Evolutionary conservation across 768 basidiomycete species (phyloP).

Genomic region (Panaeolus cyanescens): DNA sequence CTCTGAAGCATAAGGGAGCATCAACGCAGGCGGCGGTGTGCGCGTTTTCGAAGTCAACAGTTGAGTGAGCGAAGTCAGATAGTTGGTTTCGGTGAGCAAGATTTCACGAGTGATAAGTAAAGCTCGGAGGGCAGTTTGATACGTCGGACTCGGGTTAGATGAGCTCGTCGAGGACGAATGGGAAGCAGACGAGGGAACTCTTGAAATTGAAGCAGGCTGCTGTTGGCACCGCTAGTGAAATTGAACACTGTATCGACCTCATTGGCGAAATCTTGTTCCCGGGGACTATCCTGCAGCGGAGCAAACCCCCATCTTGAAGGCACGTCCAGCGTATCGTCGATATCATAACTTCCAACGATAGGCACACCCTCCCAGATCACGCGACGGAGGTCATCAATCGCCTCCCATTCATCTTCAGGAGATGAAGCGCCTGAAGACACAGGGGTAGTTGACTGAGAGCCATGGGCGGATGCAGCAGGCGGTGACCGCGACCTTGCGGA

Average conservation of each 20-base stretch:
- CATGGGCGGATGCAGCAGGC: neutral
- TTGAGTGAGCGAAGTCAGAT: constrained; percentile 32
- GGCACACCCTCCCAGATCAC: neutral
- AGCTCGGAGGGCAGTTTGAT: constrained; percentile 34
- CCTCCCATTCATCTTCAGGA: neutral
- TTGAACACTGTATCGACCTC: neutral
- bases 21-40: constrained; percentile 52
- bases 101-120: constrained; percentile 43
- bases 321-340: neutral
- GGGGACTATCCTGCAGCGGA: neutral
- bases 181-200: constrained; percentile 1
- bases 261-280: neutral
- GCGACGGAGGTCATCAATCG: neutral
- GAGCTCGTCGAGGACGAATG: neutral
- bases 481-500: neutral
- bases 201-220: neutral
- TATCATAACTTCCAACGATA: neutral
- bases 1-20: constrained; percentile 54
- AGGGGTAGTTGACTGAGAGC: neutral
- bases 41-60: constrained; percentile 34
- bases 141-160: neutral
- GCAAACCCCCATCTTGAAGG: neutral
- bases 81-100: constrained; percentile 45
- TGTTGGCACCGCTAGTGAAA: neutral
- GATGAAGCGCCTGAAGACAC: neutral